These are phyloP conservation scores for Lyophyllum semitale DNA, from an alignment of 768 basidiomycete genomes.

Conservation along the genomic window DNA sequence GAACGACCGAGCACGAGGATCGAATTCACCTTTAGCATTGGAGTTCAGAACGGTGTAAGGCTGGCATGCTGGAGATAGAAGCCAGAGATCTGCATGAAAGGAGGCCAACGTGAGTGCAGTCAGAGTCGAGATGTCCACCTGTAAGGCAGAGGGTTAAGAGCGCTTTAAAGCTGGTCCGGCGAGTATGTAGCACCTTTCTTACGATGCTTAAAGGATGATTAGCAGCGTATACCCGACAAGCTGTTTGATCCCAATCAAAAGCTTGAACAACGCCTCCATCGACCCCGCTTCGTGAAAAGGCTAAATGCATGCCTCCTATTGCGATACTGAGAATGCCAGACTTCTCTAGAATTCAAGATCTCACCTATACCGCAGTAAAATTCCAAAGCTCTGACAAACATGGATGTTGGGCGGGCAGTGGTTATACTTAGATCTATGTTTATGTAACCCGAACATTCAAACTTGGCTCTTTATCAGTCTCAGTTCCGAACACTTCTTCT, in stretches of 20 bases:
- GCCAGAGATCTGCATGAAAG: conserved; percentile 66
- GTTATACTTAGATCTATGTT: conserved; percentile 8
- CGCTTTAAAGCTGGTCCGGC: background rate
- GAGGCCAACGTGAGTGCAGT: conserved; percentile 45
- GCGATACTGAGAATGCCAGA: background rate
- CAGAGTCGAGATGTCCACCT: conserved; percentile 66
- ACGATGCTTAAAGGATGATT: conserved; percentile 55
- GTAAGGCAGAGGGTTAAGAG: conserved; percentile 6
- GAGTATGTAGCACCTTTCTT: conserved; percentile 42
- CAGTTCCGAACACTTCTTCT: conserved; percentile 10
- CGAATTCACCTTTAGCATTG: conserved; percentile 64
- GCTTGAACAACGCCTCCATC: conserved; percentile 56
- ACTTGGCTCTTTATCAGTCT: conserved; percentile 22
- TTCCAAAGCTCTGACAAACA: conserved; percentile 48
- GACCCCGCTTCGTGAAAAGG: conserved; percentile 54
- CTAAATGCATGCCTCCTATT: conserved; percentile 73
- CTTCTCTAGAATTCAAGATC: conserved; percentile 8
- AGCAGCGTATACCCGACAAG: conserved; percentile 66
- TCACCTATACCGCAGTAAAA: conserved; percentile 83
- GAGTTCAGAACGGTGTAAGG: conserved; percentile 83
- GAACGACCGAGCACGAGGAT: conserved; percentile 78
- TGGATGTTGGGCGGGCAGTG: conserved; percentile 6
- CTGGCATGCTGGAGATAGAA: conserved; percentile 82
- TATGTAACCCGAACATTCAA: conserved; percentile 12
- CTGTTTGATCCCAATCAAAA: conserved; percentile 84